Conservation (phyloP, 805 yeast species). For the Myxozyma mucilagina region DNA sequence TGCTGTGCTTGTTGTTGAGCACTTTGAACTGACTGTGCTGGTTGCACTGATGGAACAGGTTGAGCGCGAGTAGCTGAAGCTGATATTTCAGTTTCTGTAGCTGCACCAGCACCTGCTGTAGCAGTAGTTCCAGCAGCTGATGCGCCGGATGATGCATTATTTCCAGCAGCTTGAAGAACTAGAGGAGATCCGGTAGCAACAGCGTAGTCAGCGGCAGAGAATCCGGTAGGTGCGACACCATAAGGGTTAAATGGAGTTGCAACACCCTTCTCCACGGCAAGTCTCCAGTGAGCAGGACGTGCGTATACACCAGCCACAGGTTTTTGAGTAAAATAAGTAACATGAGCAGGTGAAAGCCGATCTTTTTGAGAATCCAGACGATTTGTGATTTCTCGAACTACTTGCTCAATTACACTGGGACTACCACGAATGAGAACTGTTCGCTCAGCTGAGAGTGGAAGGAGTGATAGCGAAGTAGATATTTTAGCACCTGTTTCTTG, state of each 20-base stretch:
- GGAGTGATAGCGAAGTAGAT: constrained; percentile 20
- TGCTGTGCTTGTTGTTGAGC: constrained; percentile 28
- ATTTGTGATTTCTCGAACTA: constrained; percentile 6
- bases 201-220: constrained; percentile 23
- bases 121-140: background rate
- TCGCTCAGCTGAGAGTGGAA: constrained; percentile 30
- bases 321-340: constrained; percentile 21
- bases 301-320: constrained; percentile 24
- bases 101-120: background rate
- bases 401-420: background rate
- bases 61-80: background rate
- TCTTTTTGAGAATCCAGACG: constrained; percentile 14
- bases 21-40: constrained; percentile 19
- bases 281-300: constrained; percentile 13
- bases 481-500: constrained; percentile 8
- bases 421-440: constrained; percentile 17
- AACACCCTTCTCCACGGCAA: constrained; percentile 18
- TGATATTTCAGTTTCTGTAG: background rate
- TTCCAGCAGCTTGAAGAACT: background rate
- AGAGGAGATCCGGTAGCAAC: constrained; percentile 6
- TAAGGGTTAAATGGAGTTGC: constrained; percentile 29
- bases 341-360: constrained; percentile 7
- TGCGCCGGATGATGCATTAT: background rate
- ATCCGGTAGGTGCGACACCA: constrained; percentile 26
- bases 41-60: constrained; percentile 12